Conservation (phyloP, 108 stramenopile species). For the Fragilariopsis cylindrus region DNA sequence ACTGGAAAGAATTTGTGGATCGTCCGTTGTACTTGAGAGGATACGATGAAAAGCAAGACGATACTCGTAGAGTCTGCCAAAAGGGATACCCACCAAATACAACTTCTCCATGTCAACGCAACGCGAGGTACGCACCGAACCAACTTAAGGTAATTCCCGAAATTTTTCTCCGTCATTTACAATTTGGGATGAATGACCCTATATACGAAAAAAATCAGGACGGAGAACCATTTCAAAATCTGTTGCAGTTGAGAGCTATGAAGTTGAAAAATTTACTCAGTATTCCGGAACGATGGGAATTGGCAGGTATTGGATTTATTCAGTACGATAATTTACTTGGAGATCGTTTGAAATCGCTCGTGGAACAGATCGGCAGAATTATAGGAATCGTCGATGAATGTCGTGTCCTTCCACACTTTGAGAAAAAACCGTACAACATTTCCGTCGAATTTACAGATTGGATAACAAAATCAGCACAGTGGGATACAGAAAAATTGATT, state of each 20-base stretch:
- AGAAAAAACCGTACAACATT: conserved; percentile 24
- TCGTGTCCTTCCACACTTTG: neutral
- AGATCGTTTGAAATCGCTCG: conserved; percentile 2
- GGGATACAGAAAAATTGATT: conserved; percentile 24
- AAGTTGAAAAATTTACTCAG: conserved; percentile 23
- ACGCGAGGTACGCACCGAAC: conserved; percentile 24
- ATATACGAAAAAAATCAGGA: conserved; percentile 23
- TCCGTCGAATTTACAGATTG: conserved; percentile 13
- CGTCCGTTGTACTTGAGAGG: conserved; percentile 13
- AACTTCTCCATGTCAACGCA: conserved; percentile 26
- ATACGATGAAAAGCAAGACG: neutral
- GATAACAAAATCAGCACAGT: conserved; percentile 19
- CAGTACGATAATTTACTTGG: conserved; percentile 27
- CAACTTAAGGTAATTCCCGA: conserved; percentile 18
- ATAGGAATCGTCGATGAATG: neutral
- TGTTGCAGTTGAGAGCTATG: conserved; percentile 21
- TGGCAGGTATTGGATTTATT: conserved; percentile 19
- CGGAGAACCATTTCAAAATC: conserved; percentile 21
- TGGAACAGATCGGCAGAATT: conserved; percentile 11
- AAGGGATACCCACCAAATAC: conserved; percentile 22
- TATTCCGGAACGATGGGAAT: conserved; percentile 18
- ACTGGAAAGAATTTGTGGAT: conserved; percentile 31
- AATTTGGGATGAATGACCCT: conserved; percentile 17
- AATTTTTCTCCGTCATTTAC: conserved; percentile 30
- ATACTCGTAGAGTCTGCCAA: conserved; percentile 17